phyloP scores from a whole-genome alignment of 306 rosid species.

The Geum urbanum region DNA sequence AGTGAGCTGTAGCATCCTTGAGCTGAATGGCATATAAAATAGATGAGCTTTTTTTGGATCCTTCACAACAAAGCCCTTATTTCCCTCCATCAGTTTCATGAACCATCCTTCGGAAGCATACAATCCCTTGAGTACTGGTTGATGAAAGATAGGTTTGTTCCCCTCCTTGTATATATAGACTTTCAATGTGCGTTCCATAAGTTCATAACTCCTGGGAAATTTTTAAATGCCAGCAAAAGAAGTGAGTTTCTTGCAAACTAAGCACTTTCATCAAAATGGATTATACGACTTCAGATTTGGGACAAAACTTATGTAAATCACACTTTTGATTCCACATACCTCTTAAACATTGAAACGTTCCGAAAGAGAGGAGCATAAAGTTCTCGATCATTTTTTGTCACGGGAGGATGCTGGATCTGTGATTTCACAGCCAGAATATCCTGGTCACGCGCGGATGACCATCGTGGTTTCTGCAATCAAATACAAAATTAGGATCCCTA shows the following conservation, averaged over 20 bases:
- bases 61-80: constrained; percentile 59
- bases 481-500: constrained; percentile 16
- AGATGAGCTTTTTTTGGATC: constrained; percentile 86
- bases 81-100: constrained; percentile 88
- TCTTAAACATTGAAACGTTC: constrained; percentile 82
- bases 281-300: not conserved
- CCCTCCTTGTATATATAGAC: constrained; percentile 87
- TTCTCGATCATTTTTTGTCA: constrained; percentile 44
- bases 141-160: constrained; percentile 82
- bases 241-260: not conserved
- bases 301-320: not conserved
- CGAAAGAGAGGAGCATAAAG: constrained; percentile 78
- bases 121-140: constrained; percentile 72
- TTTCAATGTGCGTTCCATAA: constrained; percentile 80
- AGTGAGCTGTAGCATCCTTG: constrained; percentile 65
- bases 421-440: constrained; percentile 67
- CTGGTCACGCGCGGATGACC: constrained; percentile 68
- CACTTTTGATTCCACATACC: constrained; percentile 34
- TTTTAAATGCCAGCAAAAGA: constrained; percentile 10
- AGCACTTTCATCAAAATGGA: not conserved
- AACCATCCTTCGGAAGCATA: constrained; percentile 98
- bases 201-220: constrained; percentile 78
- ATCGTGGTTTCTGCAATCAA: constrained; percentile 65
- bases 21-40: constrained; percentile 88
- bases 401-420: constrained; percentile 61